Conservation (phyloP, 2,329 filamentous ascomycete genomes). For the Aspergillus terreus region DNA sequence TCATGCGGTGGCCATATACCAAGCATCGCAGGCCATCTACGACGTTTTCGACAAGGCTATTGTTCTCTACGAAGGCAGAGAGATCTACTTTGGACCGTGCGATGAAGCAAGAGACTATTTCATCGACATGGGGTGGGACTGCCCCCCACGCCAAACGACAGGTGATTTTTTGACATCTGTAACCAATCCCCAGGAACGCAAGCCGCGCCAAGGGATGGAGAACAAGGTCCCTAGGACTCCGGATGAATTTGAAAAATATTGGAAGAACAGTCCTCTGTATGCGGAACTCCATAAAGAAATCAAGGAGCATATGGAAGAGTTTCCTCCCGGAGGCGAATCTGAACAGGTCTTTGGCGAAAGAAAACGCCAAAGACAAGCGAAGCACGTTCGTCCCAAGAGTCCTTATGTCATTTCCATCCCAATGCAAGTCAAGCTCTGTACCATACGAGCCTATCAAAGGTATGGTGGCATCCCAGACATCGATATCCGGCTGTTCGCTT, state of each 20-base stretch:
- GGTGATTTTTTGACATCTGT: conserved; percentile 68
- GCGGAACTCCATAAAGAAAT: conserved; percentile 33
- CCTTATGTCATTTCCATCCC: conserved; percentile 75
- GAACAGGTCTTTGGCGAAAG: conserved; percentile 29
- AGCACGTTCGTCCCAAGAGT: conserved; percentile 34
- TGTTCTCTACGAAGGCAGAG: conserved; percentile 70
- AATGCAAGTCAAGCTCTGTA: conserved; percentile 76
- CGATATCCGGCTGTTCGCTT: conserved; percentile 1
- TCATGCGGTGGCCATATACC: conserved; percentile 58
- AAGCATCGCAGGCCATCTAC: conserved; percentile 49
- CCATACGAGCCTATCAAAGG: conserved; percentile 74
- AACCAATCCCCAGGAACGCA: conserved; percentile 61
- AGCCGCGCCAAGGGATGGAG: conserved; percentile 56
- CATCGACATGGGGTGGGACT: conserved; percentile 64
- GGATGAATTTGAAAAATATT: conserved; percentile 60
- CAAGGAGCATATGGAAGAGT: conserved; percentile 26
- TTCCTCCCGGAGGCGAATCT: conserved; percentile 30
- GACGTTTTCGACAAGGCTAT: conserved; percentile 70
- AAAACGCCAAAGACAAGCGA: conserved; percentile 32
- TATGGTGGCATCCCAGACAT: conserved; percentile 15
- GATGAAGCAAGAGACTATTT: conserved; percentile 62
- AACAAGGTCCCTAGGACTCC: conserved; percentile 60
- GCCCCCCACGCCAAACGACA: conserved; percentile 63
- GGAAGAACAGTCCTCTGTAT: conserved; percentile 38
- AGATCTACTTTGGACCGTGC: conserved; percentile 72